A percentile compares a stretch with the other conserved stretches of the same genome.
These are phyloP conservation scores for Sanchytrium tribonematis DNA, from an alignment of 371 early-diverging fungal genomes.

Conservation along the genomic window DNA sequence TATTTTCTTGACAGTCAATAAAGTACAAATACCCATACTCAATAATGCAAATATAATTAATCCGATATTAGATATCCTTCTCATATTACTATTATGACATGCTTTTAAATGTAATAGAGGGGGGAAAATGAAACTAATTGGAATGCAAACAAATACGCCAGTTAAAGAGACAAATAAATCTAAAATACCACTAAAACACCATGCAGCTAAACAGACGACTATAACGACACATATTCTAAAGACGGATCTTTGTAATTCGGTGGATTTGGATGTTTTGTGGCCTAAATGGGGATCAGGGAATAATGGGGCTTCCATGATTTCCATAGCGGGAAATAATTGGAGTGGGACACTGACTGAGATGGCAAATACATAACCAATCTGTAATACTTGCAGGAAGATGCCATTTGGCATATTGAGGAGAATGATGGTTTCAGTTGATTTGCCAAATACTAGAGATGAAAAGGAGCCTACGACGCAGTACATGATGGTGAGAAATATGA, in stretches of 20 bases:
- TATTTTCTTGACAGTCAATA: neutral
- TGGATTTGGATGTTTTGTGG: neutral
- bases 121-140: slow-evolving; percentile 14
- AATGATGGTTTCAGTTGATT: slow-evolving; percentile 36
- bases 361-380: slow-evolving; percentile 55
- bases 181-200: slow-evolving; percentile 41
- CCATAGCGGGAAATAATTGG: slow-evolving; percentile 54
- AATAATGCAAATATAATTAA: slow-evolving; percentile 36
- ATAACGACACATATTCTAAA: neutral
- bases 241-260: neutral
- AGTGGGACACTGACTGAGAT: slow-evolving; percentile 60
- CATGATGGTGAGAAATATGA: slow-evolving; percentile 7
- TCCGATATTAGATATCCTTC: slow-evolving; percentile 23
- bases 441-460: slow-evolving; percentile 58
- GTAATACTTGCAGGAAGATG: slow-evolving; percentile 27
- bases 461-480: slow-evolving; percentile 42
- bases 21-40: slow-evolving; percentile 16
- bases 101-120: slow-evolving; percentile 39
- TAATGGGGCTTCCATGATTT: slow-evolving; percentile 36
- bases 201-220: slow-evolving; percentile 22
- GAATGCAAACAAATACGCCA: slow-evolving; percentile 55
- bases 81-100: slow-evolving; percentile 10
- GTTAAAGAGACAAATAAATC: slow-evolving; percentile 68
- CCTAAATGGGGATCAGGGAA: slow-evolving; percentile 22
- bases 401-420: slow-evolving; percentile 28